These are phyloP conservation scores for Pythium dissimile DNA, from an alignment of 352 stramenopile genomes.

Conservation along the genomic window DNA sequence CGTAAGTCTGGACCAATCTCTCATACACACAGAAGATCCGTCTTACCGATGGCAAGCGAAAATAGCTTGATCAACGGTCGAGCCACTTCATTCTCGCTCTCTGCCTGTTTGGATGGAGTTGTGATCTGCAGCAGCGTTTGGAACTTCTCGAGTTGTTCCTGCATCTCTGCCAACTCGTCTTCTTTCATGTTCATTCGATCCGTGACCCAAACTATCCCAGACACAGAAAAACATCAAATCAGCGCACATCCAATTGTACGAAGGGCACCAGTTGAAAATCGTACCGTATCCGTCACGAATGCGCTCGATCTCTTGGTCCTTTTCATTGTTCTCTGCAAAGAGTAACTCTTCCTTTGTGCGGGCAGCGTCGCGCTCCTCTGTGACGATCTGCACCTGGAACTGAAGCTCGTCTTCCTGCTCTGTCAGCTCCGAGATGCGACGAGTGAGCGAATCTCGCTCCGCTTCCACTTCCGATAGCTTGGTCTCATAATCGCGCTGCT, in stretches of 20 bases:
- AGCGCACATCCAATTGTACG: too few relatives aligned
- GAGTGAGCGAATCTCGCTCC: conserved; percentile 29
- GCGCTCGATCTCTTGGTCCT: conserved; percentile 85
- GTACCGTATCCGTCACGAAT: conserved; percentile 86
- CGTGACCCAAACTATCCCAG: conserved; percentile 71
- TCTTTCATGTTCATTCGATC: conserved; percentile 89
- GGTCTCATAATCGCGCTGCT: conserved; percentile 31
- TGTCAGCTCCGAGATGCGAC: conserved; percentile 54
- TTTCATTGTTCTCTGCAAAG: conserved; percentile 81
- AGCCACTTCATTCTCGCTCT: neutral
- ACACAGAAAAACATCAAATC: neutral
- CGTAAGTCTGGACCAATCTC: neutral
- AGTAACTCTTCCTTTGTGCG: conserved; percentile 82
- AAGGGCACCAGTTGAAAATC: too few relatives aligned
- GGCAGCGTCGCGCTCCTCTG: conserved; percentile 76
- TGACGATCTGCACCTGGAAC: conserved; percentile 79
- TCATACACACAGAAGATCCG: neutral
- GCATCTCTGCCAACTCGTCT: conserved; percentile 78
- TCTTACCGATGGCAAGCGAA: conserved; percentile 18
- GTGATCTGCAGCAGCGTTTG: conserved; percentile 74
- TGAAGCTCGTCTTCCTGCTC: conserved; percentile 79
- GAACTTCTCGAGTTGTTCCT: conserved; percentile 84
- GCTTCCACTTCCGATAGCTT: conserved; percentile 33
- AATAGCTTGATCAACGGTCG: conserved; percentile 42
- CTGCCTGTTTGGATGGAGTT: conserved; percentile 9